A percentile compares a stretch with the other conserved stretches of the same genome.
Conservation (phyloP, 1,284 basidiomycete genomes). For the Omphalotus olearius region DNA sequence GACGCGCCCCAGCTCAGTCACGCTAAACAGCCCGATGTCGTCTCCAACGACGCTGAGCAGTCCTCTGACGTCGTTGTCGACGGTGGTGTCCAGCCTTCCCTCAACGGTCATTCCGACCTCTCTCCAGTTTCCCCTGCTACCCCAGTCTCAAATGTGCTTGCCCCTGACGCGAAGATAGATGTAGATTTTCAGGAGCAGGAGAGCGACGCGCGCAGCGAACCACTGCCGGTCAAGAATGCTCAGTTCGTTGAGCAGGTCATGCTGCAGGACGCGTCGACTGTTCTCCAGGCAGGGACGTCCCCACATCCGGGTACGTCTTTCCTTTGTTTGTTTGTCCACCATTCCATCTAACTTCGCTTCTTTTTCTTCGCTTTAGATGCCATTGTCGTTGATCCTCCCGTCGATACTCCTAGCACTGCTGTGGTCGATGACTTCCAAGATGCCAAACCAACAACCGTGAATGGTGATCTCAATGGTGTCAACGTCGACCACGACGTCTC, state of each 20-base stretch:
- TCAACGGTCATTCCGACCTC: constrained; percentile 23
- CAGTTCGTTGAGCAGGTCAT: constrained; percentile 18
- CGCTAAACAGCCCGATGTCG: constrained; percentile 17
- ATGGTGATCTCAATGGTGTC: constrained; percentile 9
- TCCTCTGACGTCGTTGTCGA: constrained; percentile 27
- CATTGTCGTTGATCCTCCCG: constrained; percentile 39
- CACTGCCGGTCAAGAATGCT: constrained; percentile 39
- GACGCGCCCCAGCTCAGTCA: constrained; percentile 30
- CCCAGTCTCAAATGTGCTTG: constrained; percentile 39
- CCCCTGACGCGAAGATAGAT: constrained; percentile 55
- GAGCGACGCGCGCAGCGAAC: constrained; percentile 60
- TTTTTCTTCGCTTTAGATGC: constrained; percentile 29
- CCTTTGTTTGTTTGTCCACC: constrained; percentile 10
- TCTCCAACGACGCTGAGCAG: constrained; percentile 34
- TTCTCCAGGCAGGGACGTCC: constrained; percentile 39
- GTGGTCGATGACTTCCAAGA: constrained; percentile 22
- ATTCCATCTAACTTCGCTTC: constrained; percentile 20
- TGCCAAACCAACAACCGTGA: constrained; percentile 16
- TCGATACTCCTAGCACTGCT: constrained; percentile 18
- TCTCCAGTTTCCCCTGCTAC: constrained; percentile 53
- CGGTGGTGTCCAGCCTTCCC: constrained; percentile 28
- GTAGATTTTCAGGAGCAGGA: constrained; percentile 57
- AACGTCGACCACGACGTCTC: constrained; percentile 39
- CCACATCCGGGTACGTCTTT: constrained; percentile 46
- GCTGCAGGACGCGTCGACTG: constrained; percentile 33